Conservation (phyloP, 345 rosid species). For the Salix purpurea region DNA sequence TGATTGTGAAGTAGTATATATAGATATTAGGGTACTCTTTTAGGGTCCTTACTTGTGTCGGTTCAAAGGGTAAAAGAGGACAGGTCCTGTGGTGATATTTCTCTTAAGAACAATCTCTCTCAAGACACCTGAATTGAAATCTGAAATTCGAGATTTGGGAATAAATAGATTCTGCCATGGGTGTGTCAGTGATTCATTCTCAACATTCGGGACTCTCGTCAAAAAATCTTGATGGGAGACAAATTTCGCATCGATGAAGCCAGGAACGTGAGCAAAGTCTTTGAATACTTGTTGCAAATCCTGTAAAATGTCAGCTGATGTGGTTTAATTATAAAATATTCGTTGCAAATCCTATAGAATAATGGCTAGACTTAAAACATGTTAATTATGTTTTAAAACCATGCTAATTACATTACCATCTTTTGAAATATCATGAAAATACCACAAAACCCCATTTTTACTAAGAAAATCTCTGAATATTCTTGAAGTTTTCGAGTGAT, state of each 20-base stretch:
- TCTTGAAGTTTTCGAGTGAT: too few species aligned
- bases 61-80: slow-evolving; percentile 23
- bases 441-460: too few species aligned
- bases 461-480: too few species aligned
- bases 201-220: slow-evolving; percentile 8
- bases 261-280: background rate
- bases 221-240: slow-evolving; percentile 14
- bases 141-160: slow-evolving; percentile 15
- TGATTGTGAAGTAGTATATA: background rate
- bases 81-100: slow-evolving; percentile 19
- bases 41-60: slow-evolving; percentile 13
- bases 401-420: too few species aligned
- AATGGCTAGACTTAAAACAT: too few species aligned
- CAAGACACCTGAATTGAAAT: slow-evolving; percentile 10
- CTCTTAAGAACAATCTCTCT: slow-evolving; percentile 19
- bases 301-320: background rate
- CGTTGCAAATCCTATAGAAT: too few species aligned
- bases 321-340: too few species aligned
- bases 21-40: background rate
- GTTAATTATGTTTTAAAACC: too few species aligned
- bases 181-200: background rate
- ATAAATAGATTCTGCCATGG: slow-evolving; percentile 30
- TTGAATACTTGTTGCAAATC: background rate
- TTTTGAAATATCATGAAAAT: too few species aligned
- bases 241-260: background rate